phyloP scores from a whole-genome alignment of 2,329 filamentous ascomycete species.

The Penicillium sp. region DNA sequence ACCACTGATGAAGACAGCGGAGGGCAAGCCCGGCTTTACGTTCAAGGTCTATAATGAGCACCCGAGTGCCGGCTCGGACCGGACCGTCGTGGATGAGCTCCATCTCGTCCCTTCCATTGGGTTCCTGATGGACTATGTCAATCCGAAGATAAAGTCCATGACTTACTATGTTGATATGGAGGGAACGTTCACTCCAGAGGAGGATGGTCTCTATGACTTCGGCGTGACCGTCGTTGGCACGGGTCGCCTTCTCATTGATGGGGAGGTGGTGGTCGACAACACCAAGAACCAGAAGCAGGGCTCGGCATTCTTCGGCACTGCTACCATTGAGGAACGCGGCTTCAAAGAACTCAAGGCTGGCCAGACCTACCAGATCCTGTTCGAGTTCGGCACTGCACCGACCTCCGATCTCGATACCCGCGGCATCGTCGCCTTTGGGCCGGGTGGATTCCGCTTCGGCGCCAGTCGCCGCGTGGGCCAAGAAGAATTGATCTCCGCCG shows the following conservation, averaged over 20 bases:
- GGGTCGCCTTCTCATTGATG: conserved; percentile 64
- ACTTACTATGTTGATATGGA: conserved; percentile 63
- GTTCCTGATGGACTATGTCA: conserved; percentile 54
- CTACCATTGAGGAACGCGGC: conserved; percentile 63
- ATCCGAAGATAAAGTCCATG: conserved; percentile 52
- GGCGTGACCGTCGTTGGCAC: conserved; percentile 65
- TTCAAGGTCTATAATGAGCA: conserved; percentile 64
- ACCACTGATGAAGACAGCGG: conserved; percentile 49
- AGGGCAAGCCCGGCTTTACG: conserved; percentile 57
- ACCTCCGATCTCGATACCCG: conserved; percentile 55
- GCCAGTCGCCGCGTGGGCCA: conserved; percentile 58
- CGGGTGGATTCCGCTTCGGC: conserved; percentile 62
- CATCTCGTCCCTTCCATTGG: conserved; percentile 45
- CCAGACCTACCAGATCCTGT: conserved; percentile 56
- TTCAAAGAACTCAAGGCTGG: conserved; percentile 58
- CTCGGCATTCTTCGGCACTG: conserved; percentile 63
- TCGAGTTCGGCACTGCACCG: conserved; percentile 60
- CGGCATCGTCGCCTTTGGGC: conserved; percentile 52
- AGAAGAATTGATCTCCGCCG: conserved; percentile 61
- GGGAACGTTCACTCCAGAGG: conserved; percentile 58
- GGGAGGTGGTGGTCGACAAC: conserved; percentile 63
- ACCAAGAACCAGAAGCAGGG: conserved; percentile 61
- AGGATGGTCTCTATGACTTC: conserved; percentile 62
- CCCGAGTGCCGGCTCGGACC: conserved; percentile 44
- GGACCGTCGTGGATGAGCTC: conserved; percentile 53